Base-by-base conservation (phyloP, 805 yeast genomes). In the Lipomyces yamadae region DNA sequence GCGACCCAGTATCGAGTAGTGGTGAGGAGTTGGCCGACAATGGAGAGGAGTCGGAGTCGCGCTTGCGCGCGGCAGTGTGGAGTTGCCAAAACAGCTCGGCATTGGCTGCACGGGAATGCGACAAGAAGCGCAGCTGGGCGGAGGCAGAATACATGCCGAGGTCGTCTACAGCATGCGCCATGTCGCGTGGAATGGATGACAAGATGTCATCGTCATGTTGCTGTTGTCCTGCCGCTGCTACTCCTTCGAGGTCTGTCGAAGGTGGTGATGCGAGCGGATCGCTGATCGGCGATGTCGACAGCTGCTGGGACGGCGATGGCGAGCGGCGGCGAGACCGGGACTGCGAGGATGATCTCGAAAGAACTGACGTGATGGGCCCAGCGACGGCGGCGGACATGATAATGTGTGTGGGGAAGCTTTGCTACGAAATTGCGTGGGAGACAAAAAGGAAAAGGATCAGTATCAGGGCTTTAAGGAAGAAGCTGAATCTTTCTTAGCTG, bases 1-100 rank as follows among this genome's bases (percentile, higher is more conserved):
- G 32, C n/a, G n/a, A 29, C 34, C 11, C 29, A 35, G 34, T 45
- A 45, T 37, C 2, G 53, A 39, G 15, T 11, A 50, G 33, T 11
- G 56, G 33, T 15, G 45, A 13, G 37, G 67, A 32, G 24, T 15
- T 42, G 37, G 37, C 52, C 13, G 63, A 32, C 34, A 48, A 57
- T 32, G 29, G 11, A 11, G 60, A 33, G 15, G 60, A 6, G 13
- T 56, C 55, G 57, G 45, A 50, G 56, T 30, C 45, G 50, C 3
- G 35, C 24, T 56, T 37, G 13, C 60, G 58, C 32, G 63, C 55
- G 15, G 42, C 58, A 5, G 59, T 18, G 18, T 37, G 67, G 18
- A 67, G 56, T 42, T 67, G 67, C 70, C 70, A 67, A 37, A 67
- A 67, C 4, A 63, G 65, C 24, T 67, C 70, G 11, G 70, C 67